Base-by-base conservation (phyloP, 345 rosid genomes). In the Citrus maxima region DNA sequence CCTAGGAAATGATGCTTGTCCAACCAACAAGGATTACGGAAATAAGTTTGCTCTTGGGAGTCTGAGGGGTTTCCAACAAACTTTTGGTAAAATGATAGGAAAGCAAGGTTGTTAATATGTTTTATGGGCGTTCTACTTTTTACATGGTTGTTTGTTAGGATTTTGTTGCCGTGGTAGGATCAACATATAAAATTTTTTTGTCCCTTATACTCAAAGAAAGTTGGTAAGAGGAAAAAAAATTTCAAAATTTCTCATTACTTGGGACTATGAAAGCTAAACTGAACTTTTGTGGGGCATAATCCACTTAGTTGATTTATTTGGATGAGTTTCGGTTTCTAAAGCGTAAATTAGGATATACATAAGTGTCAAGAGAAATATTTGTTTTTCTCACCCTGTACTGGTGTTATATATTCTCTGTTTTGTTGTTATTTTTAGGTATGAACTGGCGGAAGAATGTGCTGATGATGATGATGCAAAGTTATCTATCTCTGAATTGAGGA, bases 381-480 rank as follows among this genome's bases (percentile, higher is more conserved):
- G 34, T 69, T 65, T 61, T 49, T 63, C 22, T 2, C 61, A 49
- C 24, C 30, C 62, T 70, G 19, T 78, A 4, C 60, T 60, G 61
- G 63, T 64, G 58, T 66, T 69, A n/a, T 51, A 78, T 66, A 21
- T 51, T 34, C 59, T 79, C 74, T 32, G 62, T 75, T 60, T 42
- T 19, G 51, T 64, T 80, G 74, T 60, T 69, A 80, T 83, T 49
- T 60, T 80, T 81, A 94, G 99, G 88, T 93, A 89, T 83, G 95
- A 90, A 75, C 82, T 88, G 82, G 98, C 99, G 1, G 95, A 87
- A 85, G 98, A 93, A 59, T 94, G 94, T 85, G 93, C 99, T 34
- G 99, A 92, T 81, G 99, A 94, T 80, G 99, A 97, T 77, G 99
- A 94, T 73, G 98, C 90, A 58, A 94, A 93, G 82, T 34, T 84